A percentile compares a stretch with the other conserved stretches of the same genome.
Evolutionary conservation across 2,329 filamentous ascomycete species (phyloP).

Genomic region (Fusarium sp.): DNA sequence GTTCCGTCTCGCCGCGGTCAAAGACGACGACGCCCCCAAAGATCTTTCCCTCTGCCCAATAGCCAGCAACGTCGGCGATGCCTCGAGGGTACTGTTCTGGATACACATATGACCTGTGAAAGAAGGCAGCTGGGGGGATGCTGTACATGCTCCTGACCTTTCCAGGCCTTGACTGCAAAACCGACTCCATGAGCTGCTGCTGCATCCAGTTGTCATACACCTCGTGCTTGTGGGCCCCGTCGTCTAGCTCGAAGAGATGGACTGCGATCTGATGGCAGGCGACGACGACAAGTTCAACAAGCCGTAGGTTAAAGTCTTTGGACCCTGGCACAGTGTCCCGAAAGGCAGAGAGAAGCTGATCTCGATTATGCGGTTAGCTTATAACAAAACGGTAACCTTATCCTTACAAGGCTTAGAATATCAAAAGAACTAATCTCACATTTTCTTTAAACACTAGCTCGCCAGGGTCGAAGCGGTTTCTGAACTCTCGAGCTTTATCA

Average conservation of each 20-base stretch:
- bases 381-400: not conserved
- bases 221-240: not conserved
- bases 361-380: not conserved
- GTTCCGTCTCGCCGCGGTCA: constrained; percentile 14
- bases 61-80: constrained; percentile 8
- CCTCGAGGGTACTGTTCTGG: constrained; percentile 11
- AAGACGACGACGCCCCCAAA: constrained; percentile 26
- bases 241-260: not conserved
- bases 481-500: not conserved
- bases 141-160: not conserved
- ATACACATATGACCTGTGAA: not conserved
- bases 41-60: constrained; percentile 29
- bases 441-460: not conserved
- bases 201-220: not conserved
- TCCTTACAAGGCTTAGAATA: not conserved
- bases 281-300: constrained; percentile 12
- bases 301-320: not conserved
- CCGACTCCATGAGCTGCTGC: not conserved
- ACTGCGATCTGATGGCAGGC: constrained; percentile 13
- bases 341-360: constrained; percentile 2
- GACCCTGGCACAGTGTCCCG: not conserved
- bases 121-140: constrained; percentile 7
- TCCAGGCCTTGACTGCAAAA: not conserved
- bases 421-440: not conserved
- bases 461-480: not conserved